These are phyloP conservation scores for Jaltomata sinuosa DNA, from an alignment of 257 asterid genomes.

Conservation along the genomic window DNA sequence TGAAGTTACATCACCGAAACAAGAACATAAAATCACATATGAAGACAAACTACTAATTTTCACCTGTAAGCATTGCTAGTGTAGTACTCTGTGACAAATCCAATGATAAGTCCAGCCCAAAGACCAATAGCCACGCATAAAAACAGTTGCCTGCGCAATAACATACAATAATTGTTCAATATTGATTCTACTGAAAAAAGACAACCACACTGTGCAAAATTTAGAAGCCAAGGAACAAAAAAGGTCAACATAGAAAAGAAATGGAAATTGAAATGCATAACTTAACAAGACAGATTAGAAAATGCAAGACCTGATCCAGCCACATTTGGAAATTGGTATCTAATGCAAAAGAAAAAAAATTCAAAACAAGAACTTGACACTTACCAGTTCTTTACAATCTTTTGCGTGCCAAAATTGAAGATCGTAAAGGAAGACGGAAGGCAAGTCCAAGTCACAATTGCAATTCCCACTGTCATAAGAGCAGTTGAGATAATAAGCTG, in stretches of 20 bases:
- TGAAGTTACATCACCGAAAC: neutral
- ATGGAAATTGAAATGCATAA: neutral
- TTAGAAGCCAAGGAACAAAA: neutral
- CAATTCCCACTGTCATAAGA: constrained; percentile 73
- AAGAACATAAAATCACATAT: neutral
- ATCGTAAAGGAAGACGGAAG: constrained; percentile 73
- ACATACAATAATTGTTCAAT: neutral
- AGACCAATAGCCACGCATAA: constrained; percentile 81
- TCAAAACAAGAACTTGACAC: constrained; percentile 3
- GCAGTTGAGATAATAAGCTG: constrained; percentile 77
- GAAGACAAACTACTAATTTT: neutral
- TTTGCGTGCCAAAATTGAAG: constrained; percentile 68
- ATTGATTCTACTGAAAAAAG: neutral
- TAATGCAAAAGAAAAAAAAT: neutral
- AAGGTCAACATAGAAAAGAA: neutral
- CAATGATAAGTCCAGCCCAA: constrained; percentile 28
- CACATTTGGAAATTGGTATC: neutral
- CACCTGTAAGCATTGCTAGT: constrained; percentile 46
- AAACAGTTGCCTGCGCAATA: constrained; percentile 61
- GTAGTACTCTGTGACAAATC: constrained; percentile 1
- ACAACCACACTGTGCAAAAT: neutral
- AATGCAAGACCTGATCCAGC: neutral
- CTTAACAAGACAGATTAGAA: neutral
- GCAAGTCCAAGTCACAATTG: constrained; percentile 66
- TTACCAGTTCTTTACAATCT: constrained; percentile 53